Percentiles rank a stretch among this genome's conserved stretches.
phyloP scores from a whole-genome alignment of 768 basidiomycete species.

The Rhodocollybia butyracea region DNA sequence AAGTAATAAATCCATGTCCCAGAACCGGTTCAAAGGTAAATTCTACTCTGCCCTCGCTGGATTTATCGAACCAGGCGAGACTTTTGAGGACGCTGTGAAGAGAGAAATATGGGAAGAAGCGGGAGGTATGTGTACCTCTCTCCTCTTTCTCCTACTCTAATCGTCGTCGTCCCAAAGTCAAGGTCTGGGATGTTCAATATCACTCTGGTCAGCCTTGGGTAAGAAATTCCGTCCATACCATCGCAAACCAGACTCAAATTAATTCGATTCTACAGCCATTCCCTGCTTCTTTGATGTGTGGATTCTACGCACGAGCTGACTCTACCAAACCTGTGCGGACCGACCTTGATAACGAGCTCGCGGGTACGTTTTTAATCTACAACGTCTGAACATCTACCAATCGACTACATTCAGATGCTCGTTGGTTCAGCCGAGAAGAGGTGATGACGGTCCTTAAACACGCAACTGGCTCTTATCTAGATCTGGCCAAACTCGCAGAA shows the following conservation, averaged over 20 bases:
- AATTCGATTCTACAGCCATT: constrained; percentile 58
- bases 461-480: constrained; percentile 48
- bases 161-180: too few species aligned
- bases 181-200: constrained; percentile 78
- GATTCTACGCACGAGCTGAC: constrained; percentile 81
- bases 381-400: not conserved
- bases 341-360: constrained; percentile 95
- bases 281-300: constrained; percentile 88
- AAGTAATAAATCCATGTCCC: not conserved
- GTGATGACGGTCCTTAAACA: constrained; percentile 63
- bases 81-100: constrained; percentile 89
- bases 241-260: not conserved
- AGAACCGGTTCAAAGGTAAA: constrained; percentile 45
- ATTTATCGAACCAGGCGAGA: constrained; percentile 92
- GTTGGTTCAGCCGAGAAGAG: constrained; percentile 82
- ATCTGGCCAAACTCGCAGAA: constrained; percentile 49
- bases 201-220: constrained; percentile 90
- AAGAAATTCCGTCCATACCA: constrained; percentile 15
- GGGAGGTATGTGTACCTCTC: too few species aligned
- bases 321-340: constrained; percentile 68
- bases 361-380: constrained; percentile 47
- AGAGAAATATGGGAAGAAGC: constrained; percentile 97
- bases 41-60: constrained; percentile 92
- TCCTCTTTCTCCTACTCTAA: too few species aligned
- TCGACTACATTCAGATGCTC: constrained; percentile 65